Evolutionary conservation across 2,329 filamentous ascomycete genomes (phyloP).

Genomic region (Drechslera avenae): DNA sequence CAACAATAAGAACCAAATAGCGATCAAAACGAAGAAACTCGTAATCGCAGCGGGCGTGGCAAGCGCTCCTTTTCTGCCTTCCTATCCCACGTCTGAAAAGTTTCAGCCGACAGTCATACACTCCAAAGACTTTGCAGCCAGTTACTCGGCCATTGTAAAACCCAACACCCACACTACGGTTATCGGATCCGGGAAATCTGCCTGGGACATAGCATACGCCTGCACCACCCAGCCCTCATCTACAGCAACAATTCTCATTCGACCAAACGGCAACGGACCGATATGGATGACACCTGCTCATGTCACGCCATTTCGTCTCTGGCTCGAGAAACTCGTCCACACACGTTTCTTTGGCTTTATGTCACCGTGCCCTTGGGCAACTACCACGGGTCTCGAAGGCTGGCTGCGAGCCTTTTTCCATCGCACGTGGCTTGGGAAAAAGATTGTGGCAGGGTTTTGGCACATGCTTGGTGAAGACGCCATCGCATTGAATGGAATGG

Average conservation of each 20-base stretch:
- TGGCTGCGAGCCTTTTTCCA: slow-evolving; percentile 62
- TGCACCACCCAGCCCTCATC: slow-evolving; percentile 51
- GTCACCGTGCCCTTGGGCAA: slow-evolving; percentile 74
- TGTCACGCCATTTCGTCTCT: slow-evolving; percentile 70
- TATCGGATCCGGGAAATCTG: slow-evolving; percentile 66
- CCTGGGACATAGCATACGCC: slow-evolving; percentile 66
- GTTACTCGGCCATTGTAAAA: slow-evolving; percentile 44
- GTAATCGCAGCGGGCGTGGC: slow-evolving; percentile 67
- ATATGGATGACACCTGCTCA: slow-evolving; percentile 64
- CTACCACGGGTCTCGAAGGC: slow-evolving; percentile 62
- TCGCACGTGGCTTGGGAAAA: slow-evolving; percentile 61
- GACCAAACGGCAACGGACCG: slow-evolving; percentile 64
- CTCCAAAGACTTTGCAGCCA: slow-evolving; percentile 57
- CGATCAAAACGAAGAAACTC: slow-evolving; percentile 53
- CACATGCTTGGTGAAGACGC: slow-evolving; percentile 60
- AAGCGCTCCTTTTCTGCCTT: slow-evolving; percentile 62
- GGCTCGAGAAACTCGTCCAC: slow-evolving; percentile 70
- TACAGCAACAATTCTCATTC: slow-evolving; percentile 64
- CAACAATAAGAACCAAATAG: slow-evolving; percentile 34
- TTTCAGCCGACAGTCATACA: slow-evolving; percentile 65
- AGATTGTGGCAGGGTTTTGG: slow-evolving; percentile 63
- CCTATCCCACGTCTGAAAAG: slow-evolving; percentile 54
- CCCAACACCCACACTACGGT: slow-evolving; percentile 53
- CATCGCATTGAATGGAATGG: slow-evolving; percentile 53
- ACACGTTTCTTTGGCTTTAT: slow-evolving; percentile 75